A percentile compares a stretch with the other conserved stretches of the same genome.
These are phyloP conservation scores for Pseudogymnoascus sp. DNA, from an alignment of 2,329 filamentous ascomycete genomes.

Conservation along the genomic window DNA sequence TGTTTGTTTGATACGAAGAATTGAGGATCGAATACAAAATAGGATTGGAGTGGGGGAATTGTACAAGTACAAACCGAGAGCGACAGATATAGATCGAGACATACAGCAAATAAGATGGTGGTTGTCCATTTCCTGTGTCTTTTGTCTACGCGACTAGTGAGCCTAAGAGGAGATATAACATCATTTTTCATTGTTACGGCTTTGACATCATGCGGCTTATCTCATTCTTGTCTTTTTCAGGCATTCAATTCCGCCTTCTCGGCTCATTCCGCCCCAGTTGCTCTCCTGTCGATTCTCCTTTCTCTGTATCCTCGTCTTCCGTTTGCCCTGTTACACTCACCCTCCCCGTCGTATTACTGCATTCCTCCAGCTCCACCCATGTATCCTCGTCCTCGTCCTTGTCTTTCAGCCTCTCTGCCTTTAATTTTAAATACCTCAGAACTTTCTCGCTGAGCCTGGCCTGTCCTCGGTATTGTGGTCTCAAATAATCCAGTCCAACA, in stretches of 20 bases:
- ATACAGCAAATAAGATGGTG: conserved; percentile 3
- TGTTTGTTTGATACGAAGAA: conserved; percentile 8
- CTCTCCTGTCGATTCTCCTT: neutral
- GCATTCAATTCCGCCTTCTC: neutral
- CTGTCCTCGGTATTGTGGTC: neutral
- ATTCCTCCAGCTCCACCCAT: neutral
- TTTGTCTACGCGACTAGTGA: neutral
- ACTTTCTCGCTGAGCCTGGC: neutral
- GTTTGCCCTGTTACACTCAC: neutral
- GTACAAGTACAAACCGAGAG: conserved; percentile 3
- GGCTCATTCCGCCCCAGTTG: neutral
- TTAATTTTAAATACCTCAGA: neutral
- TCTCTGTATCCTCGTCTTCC: neutral
- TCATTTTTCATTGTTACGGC: neutral
- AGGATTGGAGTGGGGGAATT: conserved; percentile 1
- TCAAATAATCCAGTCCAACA: neutral
- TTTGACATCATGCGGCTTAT: neutral
- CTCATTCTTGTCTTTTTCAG: neutral
- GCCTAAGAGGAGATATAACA: neutral
- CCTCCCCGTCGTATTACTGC: neutral
- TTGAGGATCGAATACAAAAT: neutral
- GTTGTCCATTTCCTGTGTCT: neutral
- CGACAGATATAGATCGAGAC: neutral
- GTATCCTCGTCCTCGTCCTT: neutral
- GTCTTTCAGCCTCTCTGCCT: neutral